Evolutionary conservation across 305 asterid species (phyloP).

Genomic region (Fraxinus paxiana): DNA sequence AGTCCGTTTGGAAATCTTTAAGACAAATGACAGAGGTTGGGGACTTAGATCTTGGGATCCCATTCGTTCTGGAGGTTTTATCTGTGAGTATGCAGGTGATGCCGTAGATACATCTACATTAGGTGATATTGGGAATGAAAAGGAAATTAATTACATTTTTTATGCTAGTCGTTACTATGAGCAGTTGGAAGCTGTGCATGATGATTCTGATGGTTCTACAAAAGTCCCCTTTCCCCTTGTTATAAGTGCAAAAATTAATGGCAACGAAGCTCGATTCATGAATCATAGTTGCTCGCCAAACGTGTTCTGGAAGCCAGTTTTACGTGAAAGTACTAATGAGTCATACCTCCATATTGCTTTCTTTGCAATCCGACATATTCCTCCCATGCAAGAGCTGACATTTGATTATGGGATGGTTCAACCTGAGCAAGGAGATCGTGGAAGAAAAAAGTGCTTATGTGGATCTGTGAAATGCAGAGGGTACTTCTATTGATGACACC

Average conservation of each 20-base stretch:
- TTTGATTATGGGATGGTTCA: conserved; percentile 68
- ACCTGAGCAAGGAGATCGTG: conserved; percentile 46
- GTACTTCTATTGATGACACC: conserved; percentile 49
- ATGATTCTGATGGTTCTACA: conserved; percentile 28
- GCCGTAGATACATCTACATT: conserved; percentile 40
- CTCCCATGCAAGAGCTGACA: conserved; percentile 90
- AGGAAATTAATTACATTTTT: conserved; percentile 52
- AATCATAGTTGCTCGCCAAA: conserved; percentile 87
- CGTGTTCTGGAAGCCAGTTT: conserved; percentile 71
- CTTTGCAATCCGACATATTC: conserved; percentile 74
- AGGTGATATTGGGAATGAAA: conserved; percentile 38
- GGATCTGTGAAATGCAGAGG: conserved; percentile 75
- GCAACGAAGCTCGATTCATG: conserved; percentile 86
- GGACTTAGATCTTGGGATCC: conserved; percentile 97
- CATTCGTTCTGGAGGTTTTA: conserved; percentile 72
- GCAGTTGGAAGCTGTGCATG: conserved; percentile 50
- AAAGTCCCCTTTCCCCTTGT: conserved; percentile 60
- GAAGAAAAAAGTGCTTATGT: conserved; percentile 73
- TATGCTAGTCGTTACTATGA: conserved; percentile 71
- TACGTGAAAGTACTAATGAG: conserved; percentile 58
- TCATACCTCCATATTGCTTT: conserved; percentile 70
- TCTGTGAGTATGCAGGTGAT: conserved; percentile 92
- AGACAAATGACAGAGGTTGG: conserved; percentile 81
- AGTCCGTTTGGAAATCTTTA: conserved; percentile 72
- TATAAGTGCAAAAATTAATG: conserved; percentile 59